Conservation (phyloP, 345 rosid genomes). For the Dimocarpus longan region DNA sequence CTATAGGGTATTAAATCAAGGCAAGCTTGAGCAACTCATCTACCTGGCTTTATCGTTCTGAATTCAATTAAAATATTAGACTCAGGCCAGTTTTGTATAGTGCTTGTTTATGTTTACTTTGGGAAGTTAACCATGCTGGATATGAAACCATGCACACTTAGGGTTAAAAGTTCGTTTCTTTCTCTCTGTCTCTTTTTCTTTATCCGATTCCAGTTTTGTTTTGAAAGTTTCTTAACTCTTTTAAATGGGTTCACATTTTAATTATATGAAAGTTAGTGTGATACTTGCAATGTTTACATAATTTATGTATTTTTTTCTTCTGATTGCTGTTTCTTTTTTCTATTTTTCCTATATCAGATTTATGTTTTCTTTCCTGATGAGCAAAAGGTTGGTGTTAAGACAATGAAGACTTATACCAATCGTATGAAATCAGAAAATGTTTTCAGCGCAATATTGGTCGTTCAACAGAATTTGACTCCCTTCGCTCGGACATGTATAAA, state of each 20-base stretch:
- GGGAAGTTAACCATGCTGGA: background rate
- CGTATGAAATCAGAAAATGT: slow-evolving; percentile 89
- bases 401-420: slow-evolving; percentile 84
- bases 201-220: background rate
- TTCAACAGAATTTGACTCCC: slow-evolving; percentile 82
- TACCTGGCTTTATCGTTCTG: background rate
- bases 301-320: background rate
- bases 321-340: background rate
- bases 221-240: background rate
- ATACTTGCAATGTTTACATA: background rate
- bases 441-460: slow-evolving; percentile 74
- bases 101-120: background rate
- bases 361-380: slow-evolving; percentile 90
- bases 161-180: background rate
- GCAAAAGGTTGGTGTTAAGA: slow-evolving; percentile 80
- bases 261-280: background rate
- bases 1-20: background rate
- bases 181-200: background rate
- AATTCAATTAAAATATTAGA: background rate
- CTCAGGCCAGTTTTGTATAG: background rate
- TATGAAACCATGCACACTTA: background rate
- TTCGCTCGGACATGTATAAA: slow-evolving; percentile 75
- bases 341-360: slow-evolving; percentile 43
- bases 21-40: background rate
- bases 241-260: background rate